Base-by-base conservation (phyloP, 352 stramenopile genomes). In the Pythium brassicae region DNA sequence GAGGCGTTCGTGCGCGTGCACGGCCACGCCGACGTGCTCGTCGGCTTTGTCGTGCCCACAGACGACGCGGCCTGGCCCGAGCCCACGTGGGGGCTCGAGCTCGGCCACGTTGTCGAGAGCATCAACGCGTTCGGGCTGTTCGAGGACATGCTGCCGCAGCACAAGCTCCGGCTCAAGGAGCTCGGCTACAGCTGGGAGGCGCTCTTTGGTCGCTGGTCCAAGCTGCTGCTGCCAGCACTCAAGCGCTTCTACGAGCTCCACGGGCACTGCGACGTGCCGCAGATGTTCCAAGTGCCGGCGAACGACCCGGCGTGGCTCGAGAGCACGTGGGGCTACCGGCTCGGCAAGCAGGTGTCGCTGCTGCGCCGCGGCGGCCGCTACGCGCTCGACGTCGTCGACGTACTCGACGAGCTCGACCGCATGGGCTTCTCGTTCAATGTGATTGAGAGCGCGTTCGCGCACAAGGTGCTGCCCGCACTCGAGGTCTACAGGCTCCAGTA, bases 251-350 rank as follows among this genome's bases (percentile, higher is more conserved):
- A 82, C 47, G 53, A 83, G 45, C 50, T 95, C 22, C 88, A 91
- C 51, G 89, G 87, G 23, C 87, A 98, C 66, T 79, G 92, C 49
- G 65, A 89, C 34, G 88, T 98, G 7, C 87, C 92, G 25, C 77
- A 92, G 50, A 80, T 83, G 22, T 98, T 97, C 69, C 80, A 87
- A 17, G 86, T 98, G 1, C 91, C 94, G 1, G 57, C 68, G 27
- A 71, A 85, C 40, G 74, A 86, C 26, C 42, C 71, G 2, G 62
- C 72, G 26, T 98, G 91, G 89, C 83, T 89, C 7, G 61, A 89
- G 37, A 69, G 86, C 15, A 79, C 76, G 7, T 93, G 86, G 77
- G 88, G 89, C 0, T 86, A 97, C 53, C 66, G 85, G 4, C 66
- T 98, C 14, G 94, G 94, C 15, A 92, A 89, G 46, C 75, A 95